Percentiles rank a stretch among this genome's conserved stretches.
These are phyloP conservation scores for Fusarium sp. DNA, from an alignment of 2,329 filamentous ascomycete genomes.

Conservation along the genomic window DNA sequence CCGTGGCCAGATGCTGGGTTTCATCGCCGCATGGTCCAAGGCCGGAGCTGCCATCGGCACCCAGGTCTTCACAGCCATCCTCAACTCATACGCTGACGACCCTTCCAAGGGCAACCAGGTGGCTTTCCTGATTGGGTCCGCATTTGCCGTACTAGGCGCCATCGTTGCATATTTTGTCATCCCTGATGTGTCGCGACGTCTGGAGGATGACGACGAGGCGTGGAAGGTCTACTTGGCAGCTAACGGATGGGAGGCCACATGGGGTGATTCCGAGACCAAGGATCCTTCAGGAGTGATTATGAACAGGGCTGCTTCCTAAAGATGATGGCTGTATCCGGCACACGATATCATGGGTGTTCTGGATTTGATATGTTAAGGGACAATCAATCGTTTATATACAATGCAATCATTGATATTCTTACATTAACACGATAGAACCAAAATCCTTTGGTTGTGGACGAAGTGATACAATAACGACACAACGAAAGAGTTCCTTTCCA, in stretches of 20 bases:
- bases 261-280: constrained; percentile 42
- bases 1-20: constrained; percentile 58
- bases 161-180: constrained; percentile 38
- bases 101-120: constrained; percentile 56
- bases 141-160: constrained; percentile 57
- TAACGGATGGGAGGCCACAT: constrained; percentile 43
- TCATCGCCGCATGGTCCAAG: constrained; percentile 57
- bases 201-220: constrained; percentile 44
- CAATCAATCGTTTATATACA: not conserved
- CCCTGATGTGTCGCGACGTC: constrained; percentile 39
- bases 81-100: constrained; percentile 52
- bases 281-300: constrained; percentile 36
- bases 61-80: constrained; percentile 60
- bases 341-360: not conserved
- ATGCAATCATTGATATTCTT: not conserved
- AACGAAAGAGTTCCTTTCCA: not conserved
- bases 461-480: not conserved
- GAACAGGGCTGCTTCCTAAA: constrained; percentile 9
- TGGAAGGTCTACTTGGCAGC: constrained; percentile 45
- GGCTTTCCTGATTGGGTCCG: constrained; percentile 59
- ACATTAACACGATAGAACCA: not conserved
- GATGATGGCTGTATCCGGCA: not conserved
- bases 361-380: not conserved
- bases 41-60: constrained; percentile 60
- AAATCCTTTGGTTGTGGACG: not conserved